Evolutionary conservation across 2,329 filamentous ascomycete genomes (phyloP).

Genomic region (Scedosporium dehoogii): DNA sequence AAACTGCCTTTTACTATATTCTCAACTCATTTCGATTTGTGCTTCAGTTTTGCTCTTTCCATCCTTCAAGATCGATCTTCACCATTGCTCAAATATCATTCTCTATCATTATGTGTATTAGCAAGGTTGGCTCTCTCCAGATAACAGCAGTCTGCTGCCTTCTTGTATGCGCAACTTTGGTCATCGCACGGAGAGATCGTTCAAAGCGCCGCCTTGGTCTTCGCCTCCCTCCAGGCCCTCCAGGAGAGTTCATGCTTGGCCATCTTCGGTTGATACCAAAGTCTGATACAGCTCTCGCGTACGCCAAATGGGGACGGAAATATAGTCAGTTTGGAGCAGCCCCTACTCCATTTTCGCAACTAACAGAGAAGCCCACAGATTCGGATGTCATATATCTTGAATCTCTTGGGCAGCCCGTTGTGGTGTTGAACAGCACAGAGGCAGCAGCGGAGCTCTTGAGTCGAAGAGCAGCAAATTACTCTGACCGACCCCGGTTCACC

Average conservation of each 20-base stretch:
- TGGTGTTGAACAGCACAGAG: constrained; percentile 17
- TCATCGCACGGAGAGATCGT: not conserved
- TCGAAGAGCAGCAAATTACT: constrained; percentile 31
- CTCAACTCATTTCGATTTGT: too few relatives aligned
- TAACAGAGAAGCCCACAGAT: constrained; percentile 10
- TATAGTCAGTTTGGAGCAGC: constrained; percentile 14
- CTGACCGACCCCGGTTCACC: constrained; percentile 32
- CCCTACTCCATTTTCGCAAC: not conserved
- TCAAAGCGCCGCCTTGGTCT: not conserved
- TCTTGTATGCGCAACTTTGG: not conserved
- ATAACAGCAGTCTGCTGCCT: not conserved
- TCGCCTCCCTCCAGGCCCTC: constrained; percentile 15
- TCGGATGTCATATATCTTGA: constrained; percentile 22
- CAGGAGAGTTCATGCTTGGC: constrained; percentile 18
- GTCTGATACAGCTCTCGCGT: constrained; percentile 16
- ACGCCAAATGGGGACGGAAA: constrained; percentile 17
- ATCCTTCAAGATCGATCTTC: too few relatives aligned
- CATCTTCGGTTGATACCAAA: constrained; percentile 18
- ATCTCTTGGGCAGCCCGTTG: constrained; percentile 21
- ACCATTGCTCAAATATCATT: too few relatives aligned
- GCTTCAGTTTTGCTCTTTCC: too few relatives aligned
- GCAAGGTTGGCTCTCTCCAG: not conserved
- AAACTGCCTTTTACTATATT: too few relatives aligned
- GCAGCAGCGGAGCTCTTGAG: constrained; percentile 32
- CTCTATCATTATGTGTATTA: too few relatives aligned